These are phyloP conservation scores for Exophiala dermatitidis DNA, from an alignment of 2,329 filamentous ascomycete species.

Conservation along the genomic window DNA sequence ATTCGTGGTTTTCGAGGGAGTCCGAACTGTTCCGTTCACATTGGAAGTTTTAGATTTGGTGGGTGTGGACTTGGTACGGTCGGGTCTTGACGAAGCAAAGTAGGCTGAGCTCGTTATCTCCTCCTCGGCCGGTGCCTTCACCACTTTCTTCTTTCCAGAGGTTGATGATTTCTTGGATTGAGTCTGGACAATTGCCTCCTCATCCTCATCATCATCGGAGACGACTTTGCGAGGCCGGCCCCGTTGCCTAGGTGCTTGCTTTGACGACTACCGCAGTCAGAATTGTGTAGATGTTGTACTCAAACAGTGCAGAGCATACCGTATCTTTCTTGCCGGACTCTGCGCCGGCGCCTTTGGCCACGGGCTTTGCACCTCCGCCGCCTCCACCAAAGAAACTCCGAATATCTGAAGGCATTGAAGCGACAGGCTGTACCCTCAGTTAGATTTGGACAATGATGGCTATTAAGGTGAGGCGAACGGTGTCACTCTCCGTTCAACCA, in stretches of 20 bases:
- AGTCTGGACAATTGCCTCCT: slow-evolving; percentile 18
- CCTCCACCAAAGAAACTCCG: slow-evolving; percentile 83
- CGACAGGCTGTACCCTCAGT: too few species aligned
- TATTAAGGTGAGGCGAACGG: neutral
- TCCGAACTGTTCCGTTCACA: slow-evolving; percentile 17
- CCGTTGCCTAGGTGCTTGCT: slow-evolving; percentile 7
- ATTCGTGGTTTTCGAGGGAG: slow-evolving; percentile 29
- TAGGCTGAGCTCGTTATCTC: slow-evolving; percentile 57
- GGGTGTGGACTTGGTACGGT: slow-evolving; percentile 31
- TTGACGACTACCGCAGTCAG: slow-evolving; percentile 5
- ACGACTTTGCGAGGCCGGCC: slow-evolving; percentile 56
- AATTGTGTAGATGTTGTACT: neutral
- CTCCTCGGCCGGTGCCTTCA: slow-evolving; percentile 45
- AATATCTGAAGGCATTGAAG: slow-evolving; percentile 72
- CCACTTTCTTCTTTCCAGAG: slow-evolving; percentile 35
- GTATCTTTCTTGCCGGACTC: slow-evolving; percentile 3
- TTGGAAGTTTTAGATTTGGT: slow-evolving; percentile 22
- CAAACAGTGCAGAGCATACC: neutral
- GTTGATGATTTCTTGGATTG: slow-evolving; percentile 33
- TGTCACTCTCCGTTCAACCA: too few species aligned
- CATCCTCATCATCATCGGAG: slow-evolving; percentile 72
- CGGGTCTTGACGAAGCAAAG: slow-evolving; percentile 51
- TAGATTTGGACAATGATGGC: neutral
- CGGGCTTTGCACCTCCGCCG: slow-evolving; percentile 34
- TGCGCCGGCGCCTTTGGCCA: slow-evolving; percentile 19